Evolutionary conservation across 1,284 basidiomycete species (phyloP), one percentile per base, ranked within the genome.

Genomic region (Porodaedalea pini): DNA sequence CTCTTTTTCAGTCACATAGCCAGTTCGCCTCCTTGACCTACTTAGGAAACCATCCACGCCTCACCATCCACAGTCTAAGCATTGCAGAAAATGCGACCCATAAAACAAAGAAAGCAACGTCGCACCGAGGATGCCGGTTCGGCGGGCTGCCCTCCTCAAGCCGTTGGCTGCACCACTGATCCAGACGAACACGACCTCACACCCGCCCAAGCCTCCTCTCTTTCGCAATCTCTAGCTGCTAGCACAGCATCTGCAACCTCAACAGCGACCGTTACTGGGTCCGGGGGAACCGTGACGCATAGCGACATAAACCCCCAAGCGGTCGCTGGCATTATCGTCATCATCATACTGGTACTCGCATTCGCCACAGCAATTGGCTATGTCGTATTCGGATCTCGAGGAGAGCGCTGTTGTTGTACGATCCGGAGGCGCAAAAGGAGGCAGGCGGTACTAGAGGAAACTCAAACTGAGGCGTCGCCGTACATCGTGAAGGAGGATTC

Each of bases 91-190:
- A 51, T 36, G 32, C 49, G 19, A 37, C 11, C 31, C 7, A 1
- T 31, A 19, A 10, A 21, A 2, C n/a, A n/a, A 31, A 29, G n/a
- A 36, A 21, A 23, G 15, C 41, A 47, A 13, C 45, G 36, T n/a
- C 54, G 58, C 34, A 45, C 54, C 13, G 58, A 60, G 6, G 58
- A 60, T 37, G 58, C 48, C 10, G 54, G 54, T 17, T 60, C 58
- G 7, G 15, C 40, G 15, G 58, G 43, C 5, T 58, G 57, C 19
- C 57, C 44, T 19, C 44, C 51, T 3, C 21, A 48, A 32, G 41
- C 39, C 43, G 45, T 54, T 23, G 34, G 57, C 10, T 58, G 57
- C 44, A 48, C 13, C 25, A 53, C 43, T 6, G 36, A 56, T 48
- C 54, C 58, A 21, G 54, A 52, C n/a, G 43, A 13, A 10, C 54